phyloP scores from a whole-genome alignment of 805 yeast genomes.

The Teunomyces funiuensis region DNA sequence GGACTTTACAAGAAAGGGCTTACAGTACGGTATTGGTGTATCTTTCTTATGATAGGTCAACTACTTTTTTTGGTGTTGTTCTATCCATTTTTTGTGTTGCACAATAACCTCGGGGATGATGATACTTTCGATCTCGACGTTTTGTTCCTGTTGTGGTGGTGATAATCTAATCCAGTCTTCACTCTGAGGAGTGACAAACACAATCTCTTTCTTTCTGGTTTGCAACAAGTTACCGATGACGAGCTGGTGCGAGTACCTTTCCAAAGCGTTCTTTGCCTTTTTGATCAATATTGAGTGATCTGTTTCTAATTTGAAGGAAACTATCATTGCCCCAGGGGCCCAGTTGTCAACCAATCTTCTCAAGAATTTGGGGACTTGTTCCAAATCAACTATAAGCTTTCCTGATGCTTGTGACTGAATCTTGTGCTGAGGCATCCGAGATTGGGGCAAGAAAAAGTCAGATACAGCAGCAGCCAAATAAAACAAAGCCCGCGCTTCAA shows the following conservation, averaged over 20 bases:
- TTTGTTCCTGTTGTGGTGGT: constrained; percentile 39
- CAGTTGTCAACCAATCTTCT: constrained; percentile 85
- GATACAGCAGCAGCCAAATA: constrained; percentile 97
- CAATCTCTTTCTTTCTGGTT: constrained; percentile 84
- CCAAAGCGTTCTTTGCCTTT: constrained; percentile 78
- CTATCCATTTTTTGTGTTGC: constrained; percentile 65
- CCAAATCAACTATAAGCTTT: constrained; percentile 78
- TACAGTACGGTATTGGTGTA: constrained; percentile 61
- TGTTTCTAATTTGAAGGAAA: constrained; percentile 92
- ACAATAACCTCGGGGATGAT: constrained; percentile 76
- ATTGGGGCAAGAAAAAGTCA: constrained; percentile 88
- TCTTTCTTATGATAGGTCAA: constrained; percentile 44
- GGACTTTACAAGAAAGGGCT: constrained; percentile 50
- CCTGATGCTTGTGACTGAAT: constrained; percentile 80
- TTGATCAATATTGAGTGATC: constrained; percentile 66
- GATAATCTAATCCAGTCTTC: constrained; percentile 53
- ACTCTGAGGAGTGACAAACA: constrained; percentile 63
- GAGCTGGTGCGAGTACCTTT: constrained; percentile 85
- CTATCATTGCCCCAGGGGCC: constrained; percentile 95
- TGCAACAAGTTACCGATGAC: constrained; percentile 93
- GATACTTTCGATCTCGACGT: constrained; percentile 69
- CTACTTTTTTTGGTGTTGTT: constrained; percentile 8
- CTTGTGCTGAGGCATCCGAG: constrained; percentile 88
- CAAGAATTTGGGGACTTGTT: constrained; percentile 94
- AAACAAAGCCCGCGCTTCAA: constrained; percentile 64